These are phyloP conservation scores for Monosporascus sp. DNA, from an alignment of 2,329 filamentous ascomycete genomes.

Conservation along the genomic window DNA sequence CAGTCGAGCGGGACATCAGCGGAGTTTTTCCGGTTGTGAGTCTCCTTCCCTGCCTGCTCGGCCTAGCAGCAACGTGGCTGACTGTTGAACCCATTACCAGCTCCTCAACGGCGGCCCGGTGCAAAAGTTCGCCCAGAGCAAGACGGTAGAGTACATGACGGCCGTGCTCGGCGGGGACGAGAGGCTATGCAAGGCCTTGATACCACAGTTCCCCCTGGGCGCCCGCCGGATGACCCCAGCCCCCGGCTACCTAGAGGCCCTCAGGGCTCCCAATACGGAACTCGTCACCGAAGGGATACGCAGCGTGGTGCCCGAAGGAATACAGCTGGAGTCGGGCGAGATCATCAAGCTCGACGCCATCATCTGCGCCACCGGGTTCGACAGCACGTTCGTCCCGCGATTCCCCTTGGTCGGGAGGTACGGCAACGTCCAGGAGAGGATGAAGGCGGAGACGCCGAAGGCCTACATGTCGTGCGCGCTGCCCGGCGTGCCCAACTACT, in stretches of 20 bases:
- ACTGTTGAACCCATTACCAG: slow-evolving; percentile 15
- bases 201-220: slow-evolving; percentile 44
- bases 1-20: slow-evolving; percentile 40
- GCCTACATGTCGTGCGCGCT: slow-evolving; percentile 52
- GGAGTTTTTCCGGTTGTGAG: slow-evolving; percentile 38
- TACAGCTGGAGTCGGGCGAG: slow-evolving; percentile 42
- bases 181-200: slow-evolving; percentile 44
- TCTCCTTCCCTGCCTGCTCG: not conserved
- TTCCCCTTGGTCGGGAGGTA: slow-evolving; percentile 45
- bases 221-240: slow-evolving; percentile 47
- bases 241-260: slow-evolving; percentile 42
- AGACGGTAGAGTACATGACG: slow-evolving; percentile 43
- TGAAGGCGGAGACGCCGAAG: slow-evolving; percentile 37
- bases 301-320: slow-evolving; percentile 40
- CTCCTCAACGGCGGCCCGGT: slow-evolving; percentile 35
- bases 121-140: slow-evolving; percentile 36
- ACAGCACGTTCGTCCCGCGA: slow-evolving; percentile 46
- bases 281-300: slow-evolving; percentile 42
- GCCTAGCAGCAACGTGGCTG: slow-evolving; percentile 2
- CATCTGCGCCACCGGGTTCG: slow-evolving; percentile 54
- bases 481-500: slow-evolving; percentile 49
- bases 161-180: slow-evolving; percentile 42
- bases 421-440: slow-evolving; percentile 47
- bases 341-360: slow-evolving; percentile 50
- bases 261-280: slow-evolving; percentile 42